Evolutionary conservation across 2,329 filamentous ascomycete genomes (phyloP), one percentile per base, ranked within the genome.

Genomic region (Ophiostoma pallidulum): DNA sequence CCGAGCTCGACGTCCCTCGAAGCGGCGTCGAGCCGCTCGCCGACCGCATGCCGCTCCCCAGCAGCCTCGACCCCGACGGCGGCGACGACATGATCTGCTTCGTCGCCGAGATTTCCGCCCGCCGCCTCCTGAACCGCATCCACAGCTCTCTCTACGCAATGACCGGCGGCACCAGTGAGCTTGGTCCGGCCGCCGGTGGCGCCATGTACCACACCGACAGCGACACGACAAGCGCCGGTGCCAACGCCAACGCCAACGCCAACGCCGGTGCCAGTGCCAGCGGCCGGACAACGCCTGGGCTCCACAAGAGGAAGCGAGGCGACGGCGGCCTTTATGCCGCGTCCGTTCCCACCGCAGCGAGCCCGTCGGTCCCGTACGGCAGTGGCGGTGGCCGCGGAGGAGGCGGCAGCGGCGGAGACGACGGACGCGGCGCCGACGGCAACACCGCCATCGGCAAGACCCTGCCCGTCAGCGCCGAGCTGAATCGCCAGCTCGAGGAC

Each of bases 1-100:
- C 84, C 9, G 82, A 87, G 59, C 70, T 87, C 50, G 62, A 66
- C 44, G 50, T 62, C 9, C 53, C 55, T 19, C 57, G 63, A 28
- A 66, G 61, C 24, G 65, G 65, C 22, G 61, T 67, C 47, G 63
- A 66, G 45, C 63, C 62, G 2, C 48, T 67, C 7, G 63, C 58
- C 3, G 64, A 66, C 48, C 52, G 54, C 36, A 64, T 66, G 59
- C 59, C 60, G 12, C 56, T 66, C 7, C 63, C 63, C 5, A 61
- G 58, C 33, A 63, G 59, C 39, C 49, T 58, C 4, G 61, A 62
- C 28, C 54, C 57, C 3, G 53, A 55, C 45, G 64, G 66, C 32
- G 54, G 59, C 38, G 61, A 64, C 20, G 59, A 61, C 29, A 62
- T 63, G 41, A 64, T 66, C 24, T 62, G 64, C 51, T 67, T 66